A percentile compares a stretch with the other conserved stretches of the same genome.
phyloP scores from a whole-genome alignment of 2,329 filamentous ascomycete genomes.

The Incumbomyces delicatus region DNA sequence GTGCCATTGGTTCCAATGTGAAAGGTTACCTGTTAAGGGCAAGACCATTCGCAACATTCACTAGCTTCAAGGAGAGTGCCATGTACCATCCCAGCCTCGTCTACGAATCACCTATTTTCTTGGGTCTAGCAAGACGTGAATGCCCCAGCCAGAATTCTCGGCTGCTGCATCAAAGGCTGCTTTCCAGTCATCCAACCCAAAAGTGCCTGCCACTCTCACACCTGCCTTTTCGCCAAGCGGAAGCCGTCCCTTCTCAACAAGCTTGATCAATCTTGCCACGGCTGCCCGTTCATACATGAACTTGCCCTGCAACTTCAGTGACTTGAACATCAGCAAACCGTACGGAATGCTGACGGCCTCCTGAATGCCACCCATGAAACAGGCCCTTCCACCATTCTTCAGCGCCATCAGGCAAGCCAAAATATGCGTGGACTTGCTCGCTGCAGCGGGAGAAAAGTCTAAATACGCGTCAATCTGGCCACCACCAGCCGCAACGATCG shows the following conservation, averaged over 20 bases:
- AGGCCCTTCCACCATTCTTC: conserved; percentile 10
- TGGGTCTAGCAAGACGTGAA: background rate
- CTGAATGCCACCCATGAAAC: conserved; percentile 18
- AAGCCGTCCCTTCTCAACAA: conserved; percentile 18
- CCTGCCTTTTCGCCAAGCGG: conserved; percentile 9
- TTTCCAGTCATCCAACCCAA: conserved; percentile 4
- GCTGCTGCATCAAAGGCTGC: background rate
- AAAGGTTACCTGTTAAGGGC: too few relatives aligned
- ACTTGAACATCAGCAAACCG: conserved; percentile 9
- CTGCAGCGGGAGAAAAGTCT: conserved; percentile 37
- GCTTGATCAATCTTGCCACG: conserved; percentile 9
- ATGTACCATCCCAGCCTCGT: too few relatives aligned
- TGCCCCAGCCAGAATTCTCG: background rate
- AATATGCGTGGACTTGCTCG: conserved; percentile 29
- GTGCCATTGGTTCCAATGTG: too few relatives aligned
- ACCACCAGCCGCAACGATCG: conserved; percentile 23
- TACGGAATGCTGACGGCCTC: conserved; percentile 14
- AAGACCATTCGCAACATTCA: too few relatives aligned
- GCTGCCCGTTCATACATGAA: conserved; percentile 21
- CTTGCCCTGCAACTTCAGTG: conserved; percentile 18
- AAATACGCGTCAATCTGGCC: conserved; percentile 36
- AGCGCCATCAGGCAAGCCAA: conserved; percentile 28
- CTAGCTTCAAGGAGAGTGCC: too few relatives aligned
- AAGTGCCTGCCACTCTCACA: background rate
- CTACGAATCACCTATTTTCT: background rate